These are phyloP conservation scores for Scenedesmus sp. DNA, from an alignment of 163 green algal species.

Conservation along the genomic window DNA sequence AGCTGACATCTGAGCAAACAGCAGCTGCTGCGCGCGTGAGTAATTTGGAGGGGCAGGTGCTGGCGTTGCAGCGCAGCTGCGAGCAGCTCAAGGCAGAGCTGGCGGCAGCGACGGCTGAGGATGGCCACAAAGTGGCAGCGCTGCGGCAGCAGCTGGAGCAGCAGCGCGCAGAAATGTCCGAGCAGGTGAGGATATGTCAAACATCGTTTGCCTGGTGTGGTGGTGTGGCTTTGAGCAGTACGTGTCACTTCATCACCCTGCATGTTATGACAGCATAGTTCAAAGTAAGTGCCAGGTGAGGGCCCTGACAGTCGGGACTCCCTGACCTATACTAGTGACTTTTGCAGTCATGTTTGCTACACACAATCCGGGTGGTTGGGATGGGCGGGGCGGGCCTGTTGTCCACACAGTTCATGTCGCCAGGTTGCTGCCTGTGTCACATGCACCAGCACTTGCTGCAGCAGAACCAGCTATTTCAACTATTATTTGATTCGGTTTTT, in stretches of 20 bases:
- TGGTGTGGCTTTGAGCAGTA: not conserved
- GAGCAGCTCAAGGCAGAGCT: slow-evolving; percentile 27
- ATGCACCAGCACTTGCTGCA: not conserved
- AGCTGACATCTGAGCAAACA: slow-evolving; percentile 1
- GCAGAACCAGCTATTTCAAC: not conserved
- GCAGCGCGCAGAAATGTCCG: not conserved
- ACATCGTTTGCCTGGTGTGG: not conserved
- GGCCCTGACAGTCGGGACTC: no score
- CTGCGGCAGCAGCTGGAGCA: not conserved
- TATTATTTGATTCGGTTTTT: not conserved
- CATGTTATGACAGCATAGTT: not conserved
- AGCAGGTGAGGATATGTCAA: not conserved
- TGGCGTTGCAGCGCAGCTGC: not conserved
- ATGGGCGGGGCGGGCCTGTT: no score
- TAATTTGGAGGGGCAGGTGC: not conserved
- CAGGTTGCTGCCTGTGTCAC: not conserved
- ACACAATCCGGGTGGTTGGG: no score
- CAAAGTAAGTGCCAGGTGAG: not conserved
- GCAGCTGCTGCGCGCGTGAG: not conserved
- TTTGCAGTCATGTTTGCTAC: no score
- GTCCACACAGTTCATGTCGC: no score
- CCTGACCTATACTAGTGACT: no score
- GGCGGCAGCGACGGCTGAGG: not conserved
- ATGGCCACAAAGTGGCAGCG: not conserved
- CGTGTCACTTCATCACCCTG: not conserved